Conservation (phyloP, 257 asterid species). For the Capsicum chinense region DNA sequence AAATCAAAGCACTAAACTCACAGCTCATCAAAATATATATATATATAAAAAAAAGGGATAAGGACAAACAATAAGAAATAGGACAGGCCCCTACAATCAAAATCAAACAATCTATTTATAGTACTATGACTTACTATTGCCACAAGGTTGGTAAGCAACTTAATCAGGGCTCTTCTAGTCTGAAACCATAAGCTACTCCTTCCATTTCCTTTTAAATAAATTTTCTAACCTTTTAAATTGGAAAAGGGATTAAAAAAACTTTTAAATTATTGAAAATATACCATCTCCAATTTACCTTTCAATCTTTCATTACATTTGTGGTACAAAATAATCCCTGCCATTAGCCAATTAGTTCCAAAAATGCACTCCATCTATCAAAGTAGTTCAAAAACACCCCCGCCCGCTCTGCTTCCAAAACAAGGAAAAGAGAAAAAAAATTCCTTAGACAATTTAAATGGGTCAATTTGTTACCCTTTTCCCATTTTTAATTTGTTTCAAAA, state of each 20-base stretch:
- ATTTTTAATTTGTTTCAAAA: too few relatives aligned
- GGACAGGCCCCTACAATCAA: constrained; percentile 17
- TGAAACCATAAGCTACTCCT: not conserved
- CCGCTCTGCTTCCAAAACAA: too few relatives aligned
- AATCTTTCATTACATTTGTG: not conserved
- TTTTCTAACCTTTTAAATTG: not conserved
- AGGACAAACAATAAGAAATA: not conserved
- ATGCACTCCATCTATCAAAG: too few relatives aligned
- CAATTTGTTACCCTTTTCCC: too few relatives aligned
- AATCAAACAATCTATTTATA: constrained; percentile 2
- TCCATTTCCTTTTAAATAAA: not conserved
- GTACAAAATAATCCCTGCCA: not conserved
- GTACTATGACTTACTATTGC: not conserved
- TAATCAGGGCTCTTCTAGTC: constrained; percentile 12
- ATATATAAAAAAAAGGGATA: not conserved
- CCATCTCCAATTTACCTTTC: not conserved
- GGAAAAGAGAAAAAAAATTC: too few relatives aligned
- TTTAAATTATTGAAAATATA: not conserved
- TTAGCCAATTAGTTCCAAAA: not conserved
- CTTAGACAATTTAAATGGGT: too few relatives aligned
- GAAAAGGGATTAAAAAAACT: not conserved
- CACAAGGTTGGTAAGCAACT: constrained; percentile 1
- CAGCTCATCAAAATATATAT: not conserved
- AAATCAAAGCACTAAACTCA: not conserved
- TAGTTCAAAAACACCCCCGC: too few relatives aligned